Evolutionary conservation across 2,329 filamentous ascomycete genomes (phyloP), one percentile per base, ranked within the genome.

Genomic region (Amylocarpus encephaloides): DNA sequence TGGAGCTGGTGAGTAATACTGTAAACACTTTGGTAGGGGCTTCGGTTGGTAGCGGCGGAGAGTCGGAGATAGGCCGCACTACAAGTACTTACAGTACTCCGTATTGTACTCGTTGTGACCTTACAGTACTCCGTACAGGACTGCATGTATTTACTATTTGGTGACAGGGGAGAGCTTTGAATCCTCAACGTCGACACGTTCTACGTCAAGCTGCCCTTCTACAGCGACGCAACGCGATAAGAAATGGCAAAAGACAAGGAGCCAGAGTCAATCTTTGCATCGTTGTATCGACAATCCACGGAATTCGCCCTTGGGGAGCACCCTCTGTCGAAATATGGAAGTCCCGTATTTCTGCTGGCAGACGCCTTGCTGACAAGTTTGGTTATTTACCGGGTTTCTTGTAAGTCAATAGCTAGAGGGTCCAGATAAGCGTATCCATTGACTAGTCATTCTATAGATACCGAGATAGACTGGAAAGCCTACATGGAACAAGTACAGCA

Each of bases 391-490:
- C 61, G 59, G 32, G 52, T 64, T 33, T 46, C 63, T 43, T 66
- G 64, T 65, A 54, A 49, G 59, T 47, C 19, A 16, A 7, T 33
- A 30, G 15, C 22, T 41, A 32, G 11, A 39, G 16, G 15, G 26
- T 10, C 6, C 19, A 32, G 18, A 10, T 30, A 16, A 5, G 16
- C n/a, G 0, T 35, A 35, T 12, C n/a, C 6, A 38, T 40, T 39
- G 30, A 18, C 38, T 29, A 15, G 22, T 34, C 30, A 12, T 15
- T 32, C 32, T 6, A 19, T 36, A 88, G 93, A 98, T 67, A 98
- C 93, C 39, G 93, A 98, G 69, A 98, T 98, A 64, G 93, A 98
- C 71, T 98, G 92, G 92, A 79, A 78, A 52, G 89, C 93, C 0
- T 98, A 98, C 69, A 97, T 98, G 91, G 79, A 96, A 67, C 93